These are phyloP conservation scores for Letharia lupina DNA, from an alignment of 495 filamentous ascomycete genomes.

Conservation along the genomic window DNA sequence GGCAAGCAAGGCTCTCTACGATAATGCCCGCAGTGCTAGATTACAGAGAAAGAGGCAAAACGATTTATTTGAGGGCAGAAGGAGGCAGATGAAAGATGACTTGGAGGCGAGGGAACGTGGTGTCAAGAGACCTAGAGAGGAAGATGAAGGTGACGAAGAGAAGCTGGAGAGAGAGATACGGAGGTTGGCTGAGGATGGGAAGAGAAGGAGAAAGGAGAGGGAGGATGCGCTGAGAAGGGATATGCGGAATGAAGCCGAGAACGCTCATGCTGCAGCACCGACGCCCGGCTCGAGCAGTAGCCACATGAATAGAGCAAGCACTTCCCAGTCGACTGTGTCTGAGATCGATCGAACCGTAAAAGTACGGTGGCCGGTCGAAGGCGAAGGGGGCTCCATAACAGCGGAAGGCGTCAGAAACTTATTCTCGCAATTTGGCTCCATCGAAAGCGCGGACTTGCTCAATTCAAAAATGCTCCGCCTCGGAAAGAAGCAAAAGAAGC, in stretches of 20 bases:
- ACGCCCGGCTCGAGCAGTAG: constrained; percentile 5
- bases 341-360: constrained; percentile 53
- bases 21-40: constrained; percentile 57
- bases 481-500: constrained; percentile 46
- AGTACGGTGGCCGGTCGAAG: constrained; percentile 49
- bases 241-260: constrained; percentile 33
- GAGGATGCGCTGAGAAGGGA: constrained; percentile 41
- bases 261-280: constrained; percentile 26
- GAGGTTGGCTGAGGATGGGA: constrained; percentile 57
- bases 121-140: constrained; percentile 33
- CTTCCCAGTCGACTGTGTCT: constrained; percentile 30
- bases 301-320: neutral
- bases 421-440: constrained; percentile 47
- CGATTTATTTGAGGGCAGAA: constrained; percentile 56
- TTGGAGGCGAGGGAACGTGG: constrained; percentile 53
- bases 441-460: constrained; percentile 46
- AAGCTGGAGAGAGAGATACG: constrained; percentile 52
- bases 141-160: constrained; percentile 48
- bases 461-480: constrained; percentile 48
- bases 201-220: constrained; percentile 41
- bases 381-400: constrained; percentile 36
- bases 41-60: constrained; percentile 53
- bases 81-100: constrained; percentile 69
- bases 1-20: constrained; percentile 53
- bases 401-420: constrained; percentile 37